phyloP scores from a whole-genome alignment of 192 early-diverging fungal species.

The Rhizophagus clarus region DNA sequence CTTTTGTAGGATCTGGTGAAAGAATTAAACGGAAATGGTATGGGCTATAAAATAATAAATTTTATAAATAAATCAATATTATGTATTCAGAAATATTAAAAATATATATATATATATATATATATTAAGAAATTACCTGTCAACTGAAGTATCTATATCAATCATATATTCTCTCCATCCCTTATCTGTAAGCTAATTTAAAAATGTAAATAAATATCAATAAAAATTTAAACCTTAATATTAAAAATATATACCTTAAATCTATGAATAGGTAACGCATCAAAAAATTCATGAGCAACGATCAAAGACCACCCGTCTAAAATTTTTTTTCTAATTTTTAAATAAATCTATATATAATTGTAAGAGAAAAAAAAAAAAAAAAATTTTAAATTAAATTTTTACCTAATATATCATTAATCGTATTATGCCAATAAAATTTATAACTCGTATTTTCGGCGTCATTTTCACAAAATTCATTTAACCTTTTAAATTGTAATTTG shows the following conservation, averaged over 20 bases:
- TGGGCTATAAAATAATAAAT: conserved; percentile 41
- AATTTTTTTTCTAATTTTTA: neutral
- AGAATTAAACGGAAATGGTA: conserved; percentile 79
- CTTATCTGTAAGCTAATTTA: conserved; percentile 58
- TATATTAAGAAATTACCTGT: conserved; percentile 39
- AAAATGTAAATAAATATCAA: neutral
- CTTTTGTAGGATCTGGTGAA: conserved; percentile 62
- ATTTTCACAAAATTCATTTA: conserved; percentile 41
- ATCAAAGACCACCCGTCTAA: conserved; percentile 65
- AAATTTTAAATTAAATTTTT: conserved; percentile 17
- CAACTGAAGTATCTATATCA: conserved; percentile 71
- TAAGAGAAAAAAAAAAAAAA: neutral
- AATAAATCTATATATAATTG: neutral
- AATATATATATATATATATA: too few species aligned
- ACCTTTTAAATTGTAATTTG: conserved; percentile 55
- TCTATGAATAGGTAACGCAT: conserved; percentile 89
- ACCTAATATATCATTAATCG: conserved; percentile 63
- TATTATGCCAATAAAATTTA: conserved; percentile 68
- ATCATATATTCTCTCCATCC: conserved; percentile 93
- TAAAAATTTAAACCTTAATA: neutral
- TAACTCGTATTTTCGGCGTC: conserved; percentile 41
- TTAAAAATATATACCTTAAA: conserved; percentile 51
- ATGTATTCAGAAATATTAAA: too few species aligned
- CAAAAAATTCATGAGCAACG: conserved; percentile 97
- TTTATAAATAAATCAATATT: too few species aligned